Conservation (phyloP, 2,329 filamentous ascomycete genomes). For the Penicillium sp. region DNA sequence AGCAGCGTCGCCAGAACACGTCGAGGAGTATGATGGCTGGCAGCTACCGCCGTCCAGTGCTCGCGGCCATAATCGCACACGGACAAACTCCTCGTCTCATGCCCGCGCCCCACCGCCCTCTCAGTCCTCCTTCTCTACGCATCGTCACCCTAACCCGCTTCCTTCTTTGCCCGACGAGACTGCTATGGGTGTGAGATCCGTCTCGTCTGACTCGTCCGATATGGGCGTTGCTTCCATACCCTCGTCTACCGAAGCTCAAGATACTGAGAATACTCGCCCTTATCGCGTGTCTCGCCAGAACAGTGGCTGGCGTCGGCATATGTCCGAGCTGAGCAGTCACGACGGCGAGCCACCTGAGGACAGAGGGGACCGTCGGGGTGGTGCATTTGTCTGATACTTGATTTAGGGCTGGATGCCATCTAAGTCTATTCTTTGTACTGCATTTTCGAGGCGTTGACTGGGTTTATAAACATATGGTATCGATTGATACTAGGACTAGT, state of each 20-base stretch:
- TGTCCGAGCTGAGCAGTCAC: constrained; percentile 17
- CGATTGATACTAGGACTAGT: not conserved
- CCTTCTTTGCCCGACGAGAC: constrained; percentile 34
- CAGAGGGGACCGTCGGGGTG: not conserved
- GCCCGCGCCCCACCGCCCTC: constrained; percentile 19
- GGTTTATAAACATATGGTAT: not conserved
- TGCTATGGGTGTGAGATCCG: constrained; percentile 18
- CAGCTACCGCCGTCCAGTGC: constrained; percentile 6
- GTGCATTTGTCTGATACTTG: constrained; percentile 6
- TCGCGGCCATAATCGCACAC: constrained; percentile 11
- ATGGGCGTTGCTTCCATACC: constrained; percentile 27
- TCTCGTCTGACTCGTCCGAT: constrained; percentile 20
- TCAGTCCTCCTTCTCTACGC: constrained; percentile 25
- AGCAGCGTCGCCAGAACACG: constrained; percentile 14
- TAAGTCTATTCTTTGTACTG: not conserved
- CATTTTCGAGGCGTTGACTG: not conserved
- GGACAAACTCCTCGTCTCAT: constrained; percentile 22
- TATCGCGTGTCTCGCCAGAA: constrained; percentile 13
- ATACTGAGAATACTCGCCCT: constrained; percentile 4
- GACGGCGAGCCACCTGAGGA: constrained; percentile 7
- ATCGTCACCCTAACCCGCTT: constrained; percentile 32
- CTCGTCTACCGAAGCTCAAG: constrained; percentile 15
- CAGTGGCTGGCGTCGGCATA: constrained; percentile 33
- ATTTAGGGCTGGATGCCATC: not conserved
- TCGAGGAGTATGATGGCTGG: constrained; percentile 17